These are phyloP conservation scores for Verticillium longisporum DNA, from an alignment of 2,329 filamentous ascomycete genomes.

Conservation along the genomic window DNA sequence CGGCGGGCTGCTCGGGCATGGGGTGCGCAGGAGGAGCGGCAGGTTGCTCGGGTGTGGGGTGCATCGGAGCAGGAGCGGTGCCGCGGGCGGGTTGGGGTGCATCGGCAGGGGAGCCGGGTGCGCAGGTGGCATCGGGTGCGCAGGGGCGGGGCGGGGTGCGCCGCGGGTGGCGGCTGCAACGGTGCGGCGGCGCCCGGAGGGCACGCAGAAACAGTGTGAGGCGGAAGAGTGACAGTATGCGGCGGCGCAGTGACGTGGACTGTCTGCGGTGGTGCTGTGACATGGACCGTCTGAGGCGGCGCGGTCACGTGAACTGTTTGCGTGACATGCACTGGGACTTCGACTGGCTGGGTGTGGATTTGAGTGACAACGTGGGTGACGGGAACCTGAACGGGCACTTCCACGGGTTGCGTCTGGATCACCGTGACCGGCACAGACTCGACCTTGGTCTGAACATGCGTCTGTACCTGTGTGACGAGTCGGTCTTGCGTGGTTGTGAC, in stretches of 20 bases:
- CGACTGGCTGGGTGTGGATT: neutral
- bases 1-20: conserved; percentile 3
- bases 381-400: conserved; percentile 1
- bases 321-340: neutral
- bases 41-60: neutral
- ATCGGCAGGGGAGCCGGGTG: neutral
- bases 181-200: neutral
- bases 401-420: conserved; percentile 2
- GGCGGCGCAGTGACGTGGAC: conserved; percentile 4
- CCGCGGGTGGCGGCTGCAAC: neutral
- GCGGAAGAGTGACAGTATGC: neutral
- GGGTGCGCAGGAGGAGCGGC: no score
- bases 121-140: conserved; percentile 1
- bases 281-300: conserved; percentile 3
- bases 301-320: conserved; percentile 3
- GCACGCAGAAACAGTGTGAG: neutral
- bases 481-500: conserved; percentile 1
- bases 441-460: conserved; percentile 2
- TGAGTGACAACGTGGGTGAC: conserved; percentile 2
- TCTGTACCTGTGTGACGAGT: neutral
- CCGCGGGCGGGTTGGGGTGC: neutral
- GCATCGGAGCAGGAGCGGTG: neutral
- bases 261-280: neutral
- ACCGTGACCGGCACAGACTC: conserved; percentile 3
- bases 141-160: neutral